phyloP scores from a whole-genome alignment of 2,329 filamentous ascomycete species.

The Trichophyton schoenleinii region DNA sequence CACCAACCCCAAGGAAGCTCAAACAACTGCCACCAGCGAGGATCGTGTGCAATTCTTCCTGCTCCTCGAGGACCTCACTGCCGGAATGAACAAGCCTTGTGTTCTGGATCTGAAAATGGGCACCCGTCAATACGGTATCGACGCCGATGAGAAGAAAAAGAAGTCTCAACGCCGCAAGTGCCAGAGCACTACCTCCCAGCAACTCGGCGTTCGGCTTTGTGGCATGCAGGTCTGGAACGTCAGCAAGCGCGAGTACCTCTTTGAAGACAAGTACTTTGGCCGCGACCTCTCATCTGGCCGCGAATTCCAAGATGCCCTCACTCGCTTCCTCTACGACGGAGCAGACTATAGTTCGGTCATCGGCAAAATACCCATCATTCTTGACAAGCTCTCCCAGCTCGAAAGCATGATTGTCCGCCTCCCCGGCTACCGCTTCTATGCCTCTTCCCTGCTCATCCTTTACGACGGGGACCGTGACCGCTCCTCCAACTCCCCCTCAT shows the following conservation, averaged over 20 bases:
- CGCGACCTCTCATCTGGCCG: conserved; percentile 72
- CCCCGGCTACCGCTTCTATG: conserved; percentile 85
- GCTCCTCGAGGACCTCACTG: conserved; percentile 84
- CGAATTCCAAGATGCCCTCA: conserved; percentile 81
- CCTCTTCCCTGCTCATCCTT: conserved; percentile 84
- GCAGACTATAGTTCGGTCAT: conserved; percentile 66
- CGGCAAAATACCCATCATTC: conserved; percentile 73
- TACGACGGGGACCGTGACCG: conserved; percentile 62
- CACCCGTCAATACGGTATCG: conserved; percentile 88
- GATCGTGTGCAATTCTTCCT: conserved; percentile 81
- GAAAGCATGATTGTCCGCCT: conserved; percentile 71
- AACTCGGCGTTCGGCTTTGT: conserved; percentile 85
- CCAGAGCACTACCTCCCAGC: conserved; percentile 75
- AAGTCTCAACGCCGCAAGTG: conserved; percentile 89
- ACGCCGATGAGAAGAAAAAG: conserved; percentile 83
- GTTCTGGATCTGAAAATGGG: conserved; percentile 99
- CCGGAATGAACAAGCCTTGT: conserved; percentile 91
- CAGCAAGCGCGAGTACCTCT: conserved; percentile 70
- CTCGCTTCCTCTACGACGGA: conserved; percentile 82
- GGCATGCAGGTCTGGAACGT: conserved; percentile 95
- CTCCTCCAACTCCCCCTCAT: conserved; percentile 6
- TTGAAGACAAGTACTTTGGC: conserved; percentile 96
- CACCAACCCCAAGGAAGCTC: conserved; percentile 65
- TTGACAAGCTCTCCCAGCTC: conserved; percentile 70
- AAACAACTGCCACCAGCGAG: conserved; percentile 32